A percentile compares a stretch with the other conserved stretches of the same genome.
Evolutionary conservation across 1,139 yeast genomes (phyloP).

Genomic region (Geotrichum restrictum): DNA sequence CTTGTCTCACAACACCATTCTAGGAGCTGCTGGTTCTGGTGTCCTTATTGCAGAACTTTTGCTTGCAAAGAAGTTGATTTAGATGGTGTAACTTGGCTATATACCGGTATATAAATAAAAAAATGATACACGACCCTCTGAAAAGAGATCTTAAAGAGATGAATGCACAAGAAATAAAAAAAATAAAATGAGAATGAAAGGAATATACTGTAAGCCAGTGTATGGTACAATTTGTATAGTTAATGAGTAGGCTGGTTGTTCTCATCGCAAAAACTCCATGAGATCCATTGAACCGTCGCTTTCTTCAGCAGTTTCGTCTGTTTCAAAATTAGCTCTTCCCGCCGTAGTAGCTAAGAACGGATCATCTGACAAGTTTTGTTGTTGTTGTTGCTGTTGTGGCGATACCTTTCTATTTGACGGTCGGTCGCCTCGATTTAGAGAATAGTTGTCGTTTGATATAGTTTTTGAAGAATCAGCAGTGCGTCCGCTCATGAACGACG

Average conservation of each 20-base stretch:
- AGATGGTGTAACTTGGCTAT: no score
- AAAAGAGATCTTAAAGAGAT: conserved; percentile 3
- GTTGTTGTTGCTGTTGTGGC: no score
- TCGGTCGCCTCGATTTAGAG: no score
- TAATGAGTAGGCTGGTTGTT: not conserved
- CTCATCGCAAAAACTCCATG: conserved; percentile 24
- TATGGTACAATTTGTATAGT: no score
- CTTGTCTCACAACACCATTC: conserved; percentile 90
- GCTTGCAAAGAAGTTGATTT: conserved; percentile 70
- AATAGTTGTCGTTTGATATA: no score
- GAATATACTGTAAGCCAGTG: no score
- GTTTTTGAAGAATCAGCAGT: no score
- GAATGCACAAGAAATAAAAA: not conserved
- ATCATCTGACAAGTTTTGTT: not conserved
- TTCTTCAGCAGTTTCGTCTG: conserved; percentile 20
- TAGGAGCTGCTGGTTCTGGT: conserved; percentile 99
- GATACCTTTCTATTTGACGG: no score
- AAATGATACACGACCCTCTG: no score
- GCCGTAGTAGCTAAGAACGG: conserved; percentile 18
- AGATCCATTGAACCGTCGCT: conserved; percentile 23
- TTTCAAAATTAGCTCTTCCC: conserved; percentile 18
- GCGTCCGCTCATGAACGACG: not conserved
- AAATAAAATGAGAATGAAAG: not conserved
- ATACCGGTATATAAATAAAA: no score
- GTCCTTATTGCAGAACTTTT: conserved; percentile 89